Conservation (phyloP, 148 eudicot genomes). For the Rhododendron griersonianum region DNA sequence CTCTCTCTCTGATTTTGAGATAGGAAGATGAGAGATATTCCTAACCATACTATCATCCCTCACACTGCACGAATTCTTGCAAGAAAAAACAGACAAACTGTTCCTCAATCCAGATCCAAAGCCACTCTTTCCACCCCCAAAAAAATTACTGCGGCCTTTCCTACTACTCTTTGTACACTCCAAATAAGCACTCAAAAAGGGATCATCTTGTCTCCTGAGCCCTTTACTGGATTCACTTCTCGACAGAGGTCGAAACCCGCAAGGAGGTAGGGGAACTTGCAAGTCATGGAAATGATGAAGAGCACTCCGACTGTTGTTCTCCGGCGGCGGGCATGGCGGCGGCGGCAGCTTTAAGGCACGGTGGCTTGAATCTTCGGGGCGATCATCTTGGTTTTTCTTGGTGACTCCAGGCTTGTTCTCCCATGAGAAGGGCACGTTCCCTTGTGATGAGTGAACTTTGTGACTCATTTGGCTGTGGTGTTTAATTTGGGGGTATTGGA, state of each 20-base stretch:
- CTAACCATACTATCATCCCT: slow-evolving; percentile 19
- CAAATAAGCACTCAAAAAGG: slow-evolving; percentile 35
- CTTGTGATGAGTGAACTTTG: slow-evolving; percentile 18
- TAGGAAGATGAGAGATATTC: slow-evolving; percentile 13
- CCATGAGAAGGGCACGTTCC: slow-evolving; percentile 45
- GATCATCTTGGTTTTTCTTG: slow-evolving; percentile 7
- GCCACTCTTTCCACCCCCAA: neutral
- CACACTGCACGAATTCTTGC: slow-evolving; percentile 32
- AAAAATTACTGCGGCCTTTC: neutral
- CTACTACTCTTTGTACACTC: slow-evolving; percentile 34
- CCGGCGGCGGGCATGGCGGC: slow-evolving; percentile 20
- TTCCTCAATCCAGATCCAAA: slow-evolving; percentile 15
- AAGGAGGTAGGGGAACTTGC: slow-evolving; percentile 44
- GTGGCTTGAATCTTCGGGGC: neutral
- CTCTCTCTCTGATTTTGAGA: slow-evolving; percentile 14
- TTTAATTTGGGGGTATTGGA: neutral
- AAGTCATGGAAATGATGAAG: slow-evolving; percentile 19
- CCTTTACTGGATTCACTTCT: slow-evolving; percentile 21
- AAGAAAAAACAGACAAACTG: slow-evolving; percentile 26
- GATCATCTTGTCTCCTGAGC: slow-evolving; percentile 24
- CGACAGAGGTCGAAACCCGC: slow-evolving; percentile 23
- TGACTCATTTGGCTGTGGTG: slow-evolving; percentile 13
- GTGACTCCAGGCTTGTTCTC: slow-evolving; percentile 41
- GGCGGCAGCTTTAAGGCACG: slow-evolving; percentile 16
- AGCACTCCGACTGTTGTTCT: neutral